phyloP scores from a whole-genome alignment of 2,329 filamentous ascomycete genomes.

The Drechslerella stenobrocha region DNA sequence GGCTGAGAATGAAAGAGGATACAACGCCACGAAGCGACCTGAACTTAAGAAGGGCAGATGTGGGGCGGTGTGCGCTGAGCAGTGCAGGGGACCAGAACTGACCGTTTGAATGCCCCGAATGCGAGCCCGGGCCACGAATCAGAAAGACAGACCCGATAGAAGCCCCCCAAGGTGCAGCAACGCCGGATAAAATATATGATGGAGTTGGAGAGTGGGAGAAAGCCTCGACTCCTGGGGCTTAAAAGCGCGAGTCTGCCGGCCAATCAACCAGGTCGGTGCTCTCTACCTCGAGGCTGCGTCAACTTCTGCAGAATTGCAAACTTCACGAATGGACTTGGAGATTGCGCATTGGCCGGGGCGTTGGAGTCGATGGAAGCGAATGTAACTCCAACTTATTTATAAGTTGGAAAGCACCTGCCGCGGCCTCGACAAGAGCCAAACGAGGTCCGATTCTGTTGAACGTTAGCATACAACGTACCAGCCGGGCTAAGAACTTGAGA shows the following conservation, averaged over 20 bases:
- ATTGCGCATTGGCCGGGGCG: slow-evolving; percentile 1
- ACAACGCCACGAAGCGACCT: slow-evolving; percentile 3
- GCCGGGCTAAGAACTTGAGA: too few relatives aligned
- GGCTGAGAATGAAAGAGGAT: not conserved
- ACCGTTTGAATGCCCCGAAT: not conserved
- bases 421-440: too few relatives aligned
- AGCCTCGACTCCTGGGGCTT: too few relatives aligned
- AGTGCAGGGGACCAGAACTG: not conserved
- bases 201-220: too few relatives aligned
- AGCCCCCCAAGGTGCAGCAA: too few relatives aligned
- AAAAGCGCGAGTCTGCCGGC: too few relatives aligned
- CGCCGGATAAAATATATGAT: too few relatives aligned
- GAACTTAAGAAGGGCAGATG: not conserved
- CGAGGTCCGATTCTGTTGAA: too few relatives aligned
- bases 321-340: not conserved
- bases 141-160: not conserved
- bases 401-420: not conserved
- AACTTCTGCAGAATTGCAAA: too few relatives aligned
- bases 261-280: too few relatives aligned
- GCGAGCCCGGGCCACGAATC: not conserved
- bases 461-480: too few relatives aligned
- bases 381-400: slow-evolving; percentile 1
- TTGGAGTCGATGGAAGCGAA: not conserved
- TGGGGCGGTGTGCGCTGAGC: not conserved
- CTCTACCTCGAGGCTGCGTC: too few relatives aligned